Evolutionary conservation across 1,139 yeast genomes (phyloP).

Genomic region (Magnusiomyces tetraspermus): DNA sequence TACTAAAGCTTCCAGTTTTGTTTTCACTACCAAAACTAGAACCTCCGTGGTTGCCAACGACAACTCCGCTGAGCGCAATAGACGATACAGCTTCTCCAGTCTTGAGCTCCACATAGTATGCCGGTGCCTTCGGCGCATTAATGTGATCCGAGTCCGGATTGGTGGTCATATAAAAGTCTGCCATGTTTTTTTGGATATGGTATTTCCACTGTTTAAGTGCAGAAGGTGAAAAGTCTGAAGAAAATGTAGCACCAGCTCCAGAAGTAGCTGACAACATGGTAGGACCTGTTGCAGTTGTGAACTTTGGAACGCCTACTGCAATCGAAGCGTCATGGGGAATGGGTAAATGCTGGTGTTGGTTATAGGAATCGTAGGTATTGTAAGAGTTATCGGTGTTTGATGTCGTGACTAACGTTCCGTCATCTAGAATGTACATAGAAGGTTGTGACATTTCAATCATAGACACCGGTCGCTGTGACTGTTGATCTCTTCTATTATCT

Average conservation of each 20-base stretch:
- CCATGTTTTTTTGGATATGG: conserved; percentile 25
- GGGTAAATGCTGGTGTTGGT: neutral
- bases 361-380: neutral
- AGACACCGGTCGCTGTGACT: too few species aligned
- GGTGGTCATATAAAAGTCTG: conserved; percentile 26
- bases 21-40: too few species aligned
- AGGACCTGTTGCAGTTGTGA: neutral
- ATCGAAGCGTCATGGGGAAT: neutral
- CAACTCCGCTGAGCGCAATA: too few species aligned
- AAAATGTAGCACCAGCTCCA: too few species aligned
- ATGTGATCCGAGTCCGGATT: conserved; percentile 25
- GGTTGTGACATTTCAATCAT: too few species aligned
- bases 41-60: too few species aligned
- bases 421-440: too few species aligned
- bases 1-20: too few species aligned
- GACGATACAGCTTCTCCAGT: neutral
- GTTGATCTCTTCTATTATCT: too few species aligned
- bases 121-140: conserved; percentile 23
- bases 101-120: conserved; percentile 22
- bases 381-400: neutral
- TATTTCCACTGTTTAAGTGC: conserved; percentile 20
- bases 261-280: too few species aligned
- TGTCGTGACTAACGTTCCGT: too few species aligned
- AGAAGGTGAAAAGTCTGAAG: neutral
- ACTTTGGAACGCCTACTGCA: neutral